Percentiles rank a stretch among this genome's conserved stretches.
Evolutionary conservation across 2,329 filamentous ascomycete species (phyloP).

Genomic region (Penicillium sp.): DNA sequence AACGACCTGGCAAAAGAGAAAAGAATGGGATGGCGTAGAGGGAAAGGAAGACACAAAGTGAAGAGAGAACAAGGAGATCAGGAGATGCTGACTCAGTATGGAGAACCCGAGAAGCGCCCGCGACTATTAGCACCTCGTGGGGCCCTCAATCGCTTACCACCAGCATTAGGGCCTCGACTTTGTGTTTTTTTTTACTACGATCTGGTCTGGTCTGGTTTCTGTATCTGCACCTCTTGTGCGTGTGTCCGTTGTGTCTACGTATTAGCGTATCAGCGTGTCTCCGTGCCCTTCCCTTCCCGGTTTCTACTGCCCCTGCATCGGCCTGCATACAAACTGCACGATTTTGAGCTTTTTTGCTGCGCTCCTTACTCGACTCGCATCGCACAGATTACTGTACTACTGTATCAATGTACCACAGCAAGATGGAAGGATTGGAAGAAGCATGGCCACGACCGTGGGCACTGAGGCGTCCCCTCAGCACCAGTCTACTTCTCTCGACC

Average conservation of each 20-base stretch:
- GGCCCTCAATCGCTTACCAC: slow-evolving; percentile 2
- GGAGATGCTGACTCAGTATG: slow-evolving; percentile 24
- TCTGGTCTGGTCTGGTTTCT: too few relatives aligned
- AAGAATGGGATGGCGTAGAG: slow-evolving; percentile 26
- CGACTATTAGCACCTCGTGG: slow-evolving; percentile 20
- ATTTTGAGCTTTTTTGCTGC: slow-evolving; percentile 2
- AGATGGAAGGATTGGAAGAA: background rate
- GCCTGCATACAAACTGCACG: slow-evolving; percentile 14
- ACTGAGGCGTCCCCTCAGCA: slow-evolving; percentile 11
- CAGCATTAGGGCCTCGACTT: slow-evolving; percentile 2
- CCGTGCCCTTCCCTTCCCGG: background rate
- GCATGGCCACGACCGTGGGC: background rate
- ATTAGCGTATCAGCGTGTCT: too few relatives aligned
- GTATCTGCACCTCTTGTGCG: background rate
- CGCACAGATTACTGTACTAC: slow-evolving; percentile 10
- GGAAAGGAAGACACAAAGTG: slow-evolving; percentile 22
- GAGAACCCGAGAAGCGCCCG: background rate
- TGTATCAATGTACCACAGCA: background rate
- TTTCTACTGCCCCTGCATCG: slow-evolving; percentile 22
- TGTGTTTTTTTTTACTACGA: background rate
- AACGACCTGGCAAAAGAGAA: slow-evolving; percentile 38
- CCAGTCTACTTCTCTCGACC: background rate
- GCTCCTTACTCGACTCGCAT: slow-evolving; percentile 18
- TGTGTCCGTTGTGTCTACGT: background rate
- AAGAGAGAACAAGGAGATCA: slow-evolving; percentile 21